A percentile compares a stretch with the other conserved stretches of the same genome.
phyloP scores from a whole-genome alignment of 345 rosid species.

The Gossypium raimondii region DNA sequence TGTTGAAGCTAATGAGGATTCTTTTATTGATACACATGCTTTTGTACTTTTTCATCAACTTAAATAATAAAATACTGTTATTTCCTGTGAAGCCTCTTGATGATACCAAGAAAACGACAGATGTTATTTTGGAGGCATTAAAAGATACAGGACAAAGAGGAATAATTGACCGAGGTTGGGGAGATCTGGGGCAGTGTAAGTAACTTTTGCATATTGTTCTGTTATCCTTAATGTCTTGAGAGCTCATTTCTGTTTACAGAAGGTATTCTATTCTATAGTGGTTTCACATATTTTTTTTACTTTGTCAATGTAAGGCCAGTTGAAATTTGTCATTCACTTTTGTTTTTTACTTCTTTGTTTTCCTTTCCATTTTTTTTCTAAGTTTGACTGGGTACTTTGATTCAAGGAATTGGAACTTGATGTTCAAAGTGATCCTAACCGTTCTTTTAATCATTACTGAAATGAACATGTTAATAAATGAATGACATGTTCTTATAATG shows the following conservation, averaged over 20 bases:
- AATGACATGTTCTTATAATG: not conserved
- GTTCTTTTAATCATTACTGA: not conserved
- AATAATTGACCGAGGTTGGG: conserved; percentile 94
- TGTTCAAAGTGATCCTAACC: not conserved
- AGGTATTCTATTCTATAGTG: not conserved
- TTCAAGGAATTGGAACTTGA: not conserved
- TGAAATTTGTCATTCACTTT: not conserved
- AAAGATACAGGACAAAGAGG: conserved; percentile 87
- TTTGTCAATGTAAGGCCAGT: not conserved
- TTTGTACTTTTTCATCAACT: not conserved
- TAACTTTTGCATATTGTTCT: not conserved
- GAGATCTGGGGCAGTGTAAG: conserved; percentile 75
- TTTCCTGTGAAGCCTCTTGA: conserved; percentile 78
- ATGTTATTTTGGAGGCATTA: conserved; percentile 77
- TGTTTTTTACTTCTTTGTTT: not conserved
- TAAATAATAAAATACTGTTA: conserved; percentile 8
- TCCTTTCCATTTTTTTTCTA: not conserved
- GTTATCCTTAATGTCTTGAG: not conserved
- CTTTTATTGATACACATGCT: not conserved
- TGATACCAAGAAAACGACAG: conserved; percentile 69
- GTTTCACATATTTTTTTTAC: not conserved
- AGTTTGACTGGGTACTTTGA: not conserved
- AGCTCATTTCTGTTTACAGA: not conserved
- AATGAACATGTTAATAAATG: not conserved
- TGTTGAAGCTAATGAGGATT: not conserved